Conservation (phyloP, 1,284 basidiomycete species). For the Tilletia indica region DNA sequence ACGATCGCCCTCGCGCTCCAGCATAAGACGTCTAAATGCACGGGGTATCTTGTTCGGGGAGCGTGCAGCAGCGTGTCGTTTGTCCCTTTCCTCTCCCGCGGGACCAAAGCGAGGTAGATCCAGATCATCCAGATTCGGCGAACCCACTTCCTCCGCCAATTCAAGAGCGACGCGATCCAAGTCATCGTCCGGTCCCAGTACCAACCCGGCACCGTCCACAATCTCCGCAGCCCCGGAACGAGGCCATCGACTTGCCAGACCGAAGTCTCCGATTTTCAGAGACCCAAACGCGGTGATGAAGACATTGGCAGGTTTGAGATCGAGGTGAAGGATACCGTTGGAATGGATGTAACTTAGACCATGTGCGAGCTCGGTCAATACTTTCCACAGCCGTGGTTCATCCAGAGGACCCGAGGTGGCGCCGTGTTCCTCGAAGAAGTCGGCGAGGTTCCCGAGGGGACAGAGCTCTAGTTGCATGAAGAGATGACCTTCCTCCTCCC, state of each 20-base stretch:
- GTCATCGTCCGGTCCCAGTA: slow-evolving; percentile 3
- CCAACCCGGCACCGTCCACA: slow-evolving; percentile 42
- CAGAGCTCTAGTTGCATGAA: slow-evolving; percentile 95
- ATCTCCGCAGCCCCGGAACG: slow-evolving; percentile 41
- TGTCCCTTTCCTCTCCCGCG: background rate
- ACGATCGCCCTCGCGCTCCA: slow-evolving; percentile 88
- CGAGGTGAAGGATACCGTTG: slow-evolving; percentile 86
- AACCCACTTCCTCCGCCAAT: slow-evolving; percentile 11
- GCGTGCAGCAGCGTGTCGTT: background rate
- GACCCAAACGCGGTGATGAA: slow-evolving; percentile 84
- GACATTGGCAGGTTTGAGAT: slow-evolving; percentile 96
- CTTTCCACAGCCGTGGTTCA: slow-evolving; percentile 95
- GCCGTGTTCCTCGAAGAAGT: slow-evolving; percentile 91
- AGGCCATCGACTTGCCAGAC: slow-evolving; percentile 59
- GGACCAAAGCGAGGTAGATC: slow-evolving; percentile 53
- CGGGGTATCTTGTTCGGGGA: background rate
- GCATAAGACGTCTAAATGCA: background rate
- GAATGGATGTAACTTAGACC: slow-evolving; percentile 84
- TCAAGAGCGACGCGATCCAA: slow-evolving; percentile 6
- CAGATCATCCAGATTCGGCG: slow-evolving; percentile 40
- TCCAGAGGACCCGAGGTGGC: slow-evolving; percentile 76
- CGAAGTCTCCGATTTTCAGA: slow-evolving; percentile 98
- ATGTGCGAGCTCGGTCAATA: slow-evolving; percentile 77
- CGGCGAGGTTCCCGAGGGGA: slow-evolving; percentile 82
- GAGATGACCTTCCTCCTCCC: slow-evolving; percentile 88